phyloP scores from a whole-genome alignment of 805 yeast species.

The Clavispora carvajalis region DNA sequence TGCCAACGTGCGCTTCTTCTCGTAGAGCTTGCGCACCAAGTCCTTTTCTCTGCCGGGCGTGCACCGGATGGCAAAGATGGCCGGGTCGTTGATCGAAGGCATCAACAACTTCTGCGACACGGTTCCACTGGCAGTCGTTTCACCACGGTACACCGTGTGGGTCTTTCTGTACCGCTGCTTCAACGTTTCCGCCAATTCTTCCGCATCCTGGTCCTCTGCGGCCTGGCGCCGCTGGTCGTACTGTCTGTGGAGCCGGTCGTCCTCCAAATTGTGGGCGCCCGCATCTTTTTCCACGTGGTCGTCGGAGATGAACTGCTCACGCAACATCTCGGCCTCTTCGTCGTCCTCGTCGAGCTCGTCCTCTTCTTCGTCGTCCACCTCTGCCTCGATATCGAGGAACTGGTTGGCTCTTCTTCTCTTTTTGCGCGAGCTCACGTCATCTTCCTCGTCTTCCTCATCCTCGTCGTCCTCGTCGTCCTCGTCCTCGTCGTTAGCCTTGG shows the following conservation, averaged over 20 bases:
- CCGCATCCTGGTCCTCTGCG: constrained; percentile 91
- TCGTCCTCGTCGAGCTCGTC: constrained; percentile 86
- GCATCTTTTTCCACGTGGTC: constrained; percentile 64
- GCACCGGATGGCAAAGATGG: constrained; percentile 93
- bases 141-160: constrained; percentile 78
- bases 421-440: constrained; percentile 41
- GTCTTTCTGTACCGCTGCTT: constrained; percentile 89
- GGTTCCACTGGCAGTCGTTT: constrained; percentile 52
- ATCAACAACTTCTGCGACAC: constrained; percentile 90
- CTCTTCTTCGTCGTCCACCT: constrained; percentile 96
- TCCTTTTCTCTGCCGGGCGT: constrained; percentile 92
- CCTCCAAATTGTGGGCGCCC: constrained; percentile 36
- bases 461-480: constrained; percentile 45
- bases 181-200: constrained; percentile 83
- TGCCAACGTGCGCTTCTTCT: constrained; percentile 75
- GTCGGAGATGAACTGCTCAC: constrained; percentile 77
- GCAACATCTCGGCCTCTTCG: constrained; percentile 80
- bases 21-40: constrained; percentile 74
- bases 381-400: constrained; percentile 97
- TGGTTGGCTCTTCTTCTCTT: constrained; percentile 60
- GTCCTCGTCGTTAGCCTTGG: constrained; percentile 17
- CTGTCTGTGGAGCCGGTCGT: constrained; percentile 82
- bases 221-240: constrained; percentile 83
- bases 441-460: constrained; percentile 48
- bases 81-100: constrained; percentile 95